A percentile compares a stretch with the other conserved stretches of the same genome.
These are phyloP conservation scores for Termitomyces sp. DNA, from an alignment of 768 basidiomycete species.

Conservation along the genomic window DNA sequence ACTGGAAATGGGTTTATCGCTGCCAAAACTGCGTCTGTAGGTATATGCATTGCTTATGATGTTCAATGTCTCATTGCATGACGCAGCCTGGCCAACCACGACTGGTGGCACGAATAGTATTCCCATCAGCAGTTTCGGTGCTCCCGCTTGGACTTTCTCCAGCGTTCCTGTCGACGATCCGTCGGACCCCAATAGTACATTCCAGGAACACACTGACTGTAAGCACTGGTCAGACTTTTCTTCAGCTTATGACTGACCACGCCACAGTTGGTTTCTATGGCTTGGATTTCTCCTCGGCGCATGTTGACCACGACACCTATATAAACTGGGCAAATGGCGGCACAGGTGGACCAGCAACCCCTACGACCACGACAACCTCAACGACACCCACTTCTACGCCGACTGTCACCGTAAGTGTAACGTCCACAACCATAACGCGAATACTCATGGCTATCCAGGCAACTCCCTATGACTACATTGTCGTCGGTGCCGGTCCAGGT, in stretches of 20 bases:
- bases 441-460: conserved; percentile 20
- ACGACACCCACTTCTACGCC: conserved; percentile 27
- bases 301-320: conserved; percentile 44
- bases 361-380: too few species aligned
- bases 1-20: conserved; percentile 67
- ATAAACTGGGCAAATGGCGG: conserved; percentile 46
- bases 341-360: conserved; percentile 33
- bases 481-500: conserved; percentile 56
- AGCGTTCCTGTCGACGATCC: conserved; percentile 42
- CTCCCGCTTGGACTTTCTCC: conserved; percentile 51
- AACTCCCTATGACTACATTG: conserved; percentile 49
- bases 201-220: conserved; percentile 60
- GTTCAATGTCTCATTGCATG: not conserved
- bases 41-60: conserved; percentile 14
- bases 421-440: conserved; percentile 23
- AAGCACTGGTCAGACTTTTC: conserved; percentile 13
- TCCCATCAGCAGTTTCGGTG: conserved; percentile 28
- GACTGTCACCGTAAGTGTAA: too few species aligned
- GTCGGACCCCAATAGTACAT: conserved; percentile 45
- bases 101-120: conserved; percentile 35
- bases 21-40: conserved; percentile 64
- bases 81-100: conserved; percentile 34
- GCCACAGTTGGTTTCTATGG: conserved; percentile 57
- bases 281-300: conserved; percentile 41
- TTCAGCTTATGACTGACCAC: not conserved